Conservation (phyloP, 208 protist species). For the Trypanosoma boissoni region DNA sequence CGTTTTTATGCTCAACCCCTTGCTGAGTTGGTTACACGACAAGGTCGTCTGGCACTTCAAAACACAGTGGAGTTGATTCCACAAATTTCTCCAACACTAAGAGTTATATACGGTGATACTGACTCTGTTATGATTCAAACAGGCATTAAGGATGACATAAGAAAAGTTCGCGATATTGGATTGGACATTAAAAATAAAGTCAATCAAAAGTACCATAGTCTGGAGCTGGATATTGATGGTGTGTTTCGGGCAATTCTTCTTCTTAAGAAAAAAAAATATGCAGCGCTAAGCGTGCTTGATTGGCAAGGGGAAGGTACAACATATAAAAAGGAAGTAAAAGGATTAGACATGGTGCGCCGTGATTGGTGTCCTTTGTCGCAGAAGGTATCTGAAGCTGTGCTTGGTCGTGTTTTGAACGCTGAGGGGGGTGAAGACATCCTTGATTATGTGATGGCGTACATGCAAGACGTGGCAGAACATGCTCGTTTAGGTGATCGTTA, state of each 20-base stretch:
- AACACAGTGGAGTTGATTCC: slow-evolving; percentile 93
- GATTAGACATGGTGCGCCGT: slow-evolving; percentile 99
- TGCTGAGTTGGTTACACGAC: slow-evolving; percentile 97
- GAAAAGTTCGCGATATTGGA: slow-evolving; percentile 87
- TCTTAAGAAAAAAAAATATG: slow-evolving; percentile 95
- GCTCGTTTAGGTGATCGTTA: slow-evolving; percentile 65
- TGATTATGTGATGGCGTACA: slow-evolving; percentile 92
- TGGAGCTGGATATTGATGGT: slow-evolving; percentile 99
- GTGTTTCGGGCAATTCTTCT: slow-evolving; percentile 99
- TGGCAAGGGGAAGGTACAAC: slow-evolving; percentile 63
- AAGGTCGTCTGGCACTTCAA: slow-evolving; percentile 95
- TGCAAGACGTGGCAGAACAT: slow-evolving; percentile 74
- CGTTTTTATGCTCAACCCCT: slow-evolving; percentile 98
- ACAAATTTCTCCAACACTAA: slow-evolving; percentile 79
- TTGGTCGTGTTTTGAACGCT: slow-evolving; percentile 93
- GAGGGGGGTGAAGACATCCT: slow-evolving; percentile 83
- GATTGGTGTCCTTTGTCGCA: slow-evolving; percentile 99
- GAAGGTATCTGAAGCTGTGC: slow-evolving; percentile 87
- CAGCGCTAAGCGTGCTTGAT: slow-evolving; percentile 79
- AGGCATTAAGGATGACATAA: slow-evolving; percentile 82
- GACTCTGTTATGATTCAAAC: slow-evolving; percentile 99
- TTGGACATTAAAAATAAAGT: slow-evolving; percentile 93
- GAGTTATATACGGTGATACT: slow-evolving; percentile 98
- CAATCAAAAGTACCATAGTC: slow-evolving; percentile 95
- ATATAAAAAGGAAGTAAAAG: slow-evolving; percentile 95